These are phyloP conservation scores for Pseudevernia furfuracea DNA, from an alignment of 495 filamentous ascomycete genomes.

Conservation along the genomic window DNA sequence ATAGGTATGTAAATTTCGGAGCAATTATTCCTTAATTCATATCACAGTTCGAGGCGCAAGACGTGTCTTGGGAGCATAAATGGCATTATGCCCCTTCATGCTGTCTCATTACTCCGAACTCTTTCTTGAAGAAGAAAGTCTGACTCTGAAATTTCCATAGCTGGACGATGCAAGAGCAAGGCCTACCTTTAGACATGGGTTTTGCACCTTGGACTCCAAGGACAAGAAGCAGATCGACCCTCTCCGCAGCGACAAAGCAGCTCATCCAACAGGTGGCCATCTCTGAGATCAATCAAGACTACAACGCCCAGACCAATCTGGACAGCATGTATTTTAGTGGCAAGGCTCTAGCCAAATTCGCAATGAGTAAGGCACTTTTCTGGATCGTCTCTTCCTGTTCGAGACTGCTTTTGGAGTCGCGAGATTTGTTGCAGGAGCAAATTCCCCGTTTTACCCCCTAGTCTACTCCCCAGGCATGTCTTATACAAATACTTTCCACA, in stretches of 20 bases:
- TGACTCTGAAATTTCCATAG: constrained; percentile 8
- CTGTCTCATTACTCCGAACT: neutral
- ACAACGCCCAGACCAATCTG: constrained; percentile 60
- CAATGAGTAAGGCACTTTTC: no score
- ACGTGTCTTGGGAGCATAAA: neutral
- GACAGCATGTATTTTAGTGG: constrained; percentile 94
- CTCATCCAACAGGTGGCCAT: constrained; percentile 51
- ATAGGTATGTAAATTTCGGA: constrained; percentile 29
- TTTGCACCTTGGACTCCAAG: constrained; percentile 66
- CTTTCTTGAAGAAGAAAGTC: neutral
- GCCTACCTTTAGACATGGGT: constrained; percentile 65
- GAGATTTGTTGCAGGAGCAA: no score
- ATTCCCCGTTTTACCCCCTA: no score
- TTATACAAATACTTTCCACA: no score
- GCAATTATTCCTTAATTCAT: neutral
- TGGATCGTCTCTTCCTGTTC: no score
- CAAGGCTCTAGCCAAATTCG: constrained; percentile 88
- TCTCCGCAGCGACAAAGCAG: constrained; percentile 46
- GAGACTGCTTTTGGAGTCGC: no score
- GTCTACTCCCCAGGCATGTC: no score
- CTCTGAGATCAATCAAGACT: constrained; percentile 64
- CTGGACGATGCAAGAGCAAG: constrained; percentile 70
- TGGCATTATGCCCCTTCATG: neutral
- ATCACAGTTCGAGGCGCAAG: neutral
- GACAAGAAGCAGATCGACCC: constrained; percentile 39